Evolutionary conservation across 257 asterid genomes (phyloP), one percentile per base, ranked within the genome.

Genomic region (Fraxinus quadrangulata): DNA sequence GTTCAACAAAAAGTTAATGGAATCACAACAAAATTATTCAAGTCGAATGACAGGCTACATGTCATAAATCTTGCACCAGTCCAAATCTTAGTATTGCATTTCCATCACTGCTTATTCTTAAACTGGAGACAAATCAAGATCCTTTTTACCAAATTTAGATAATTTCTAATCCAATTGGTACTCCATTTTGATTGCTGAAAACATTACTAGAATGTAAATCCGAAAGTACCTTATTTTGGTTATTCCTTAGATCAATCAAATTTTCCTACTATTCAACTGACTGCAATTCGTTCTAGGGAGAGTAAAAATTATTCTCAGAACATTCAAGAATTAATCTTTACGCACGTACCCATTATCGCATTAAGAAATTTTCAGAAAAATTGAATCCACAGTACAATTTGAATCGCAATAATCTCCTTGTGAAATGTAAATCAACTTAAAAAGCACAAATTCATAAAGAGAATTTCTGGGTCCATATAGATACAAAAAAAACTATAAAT

Each of bases 211-310:
- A 59, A 59, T n/a, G 3, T 9, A 59, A 59, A 21, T 17, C 12
- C 78, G n/a, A 49, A 49, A 40, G 47, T 40, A 40, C 14, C 47
- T 40, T 40, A 40, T 40, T 40, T 49, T 21, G 61, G 61, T 49
- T 49, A 17, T 28, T 13, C 49, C 72, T 75, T 71, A 12, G 31
- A 33, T 74, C 23, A 23, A 76, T 68, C 67, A 3, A 47, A 54
- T 54, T 26, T 49, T 71, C 39, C 30, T 66, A 71, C 74, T 66
- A 71, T 69, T 71, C 82, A 56, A 37, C 54, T 59, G 26, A 75
- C 17, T 30, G 75, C 33, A 23, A 23, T 24, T 26, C 5, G 30
- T 63, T 77, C 13, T 72, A 51, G 67, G 16, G 75, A 59, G 37
- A 42, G 42, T 34, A 16, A 54, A 37, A 76, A 49, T 34, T 40